phyloP scores from a whole-genome alignment of 352 stramenopile genomes.

The Globisporangium carolinianum region DNA sequence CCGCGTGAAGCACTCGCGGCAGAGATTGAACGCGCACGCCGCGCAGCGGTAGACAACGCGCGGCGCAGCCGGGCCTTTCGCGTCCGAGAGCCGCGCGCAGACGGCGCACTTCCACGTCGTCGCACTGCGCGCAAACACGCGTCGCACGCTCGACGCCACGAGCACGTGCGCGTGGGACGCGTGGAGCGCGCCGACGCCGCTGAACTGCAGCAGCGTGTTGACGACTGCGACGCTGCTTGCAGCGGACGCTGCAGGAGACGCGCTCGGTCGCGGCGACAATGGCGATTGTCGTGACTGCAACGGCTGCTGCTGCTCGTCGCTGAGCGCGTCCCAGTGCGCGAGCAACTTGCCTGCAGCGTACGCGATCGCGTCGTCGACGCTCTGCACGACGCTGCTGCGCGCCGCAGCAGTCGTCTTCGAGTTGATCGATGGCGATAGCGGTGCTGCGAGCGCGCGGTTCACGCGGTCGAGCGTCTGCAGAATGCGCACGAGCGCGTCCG shows the following conservation, averaged over 20 bases:
- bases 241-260: background rate
- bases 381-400: background rate
- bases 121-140: constrained; percentile 18
- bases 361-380: constrained; percentile 22
- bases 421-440: too few relatives aligned
- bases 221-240: constrained; percentile 21
- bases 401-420: background rate
- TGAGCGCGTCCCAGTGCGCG: constrained; percentile 20
- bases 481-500: constrained; percentile 11
- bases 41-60: constrained; percentile 40
- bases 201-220: constrained; percentile 29
- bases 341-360: constrained; percentile 23
- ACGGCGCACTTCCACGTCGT: constrained; percentile 35
- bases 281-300: too few relatives aligned
- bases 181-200: constrained; percentile 21
- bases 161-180: constrained; percentile 34
- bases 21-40: constrained; percentile 49
- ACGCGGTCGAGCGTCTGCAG: constrained; percentile 16
- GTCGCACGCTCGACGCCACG: constrained; percentile 21
- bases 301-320: background rate
- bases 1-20: constrained; percentile 53
- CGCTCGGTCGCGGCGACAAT: too few relatives aligned
- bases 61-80: constrained; percentile 10
- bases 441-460: constrained; percentile 2
- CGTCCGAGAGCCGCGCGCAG: constrained; percentile 23